Percentiles rank a stretch among this genome's conserved stretches.
phyloP scores from a whole-genome alignment of 768 basidiomycete genomes.

The Lactifluus hygrophoroides region DNA sequence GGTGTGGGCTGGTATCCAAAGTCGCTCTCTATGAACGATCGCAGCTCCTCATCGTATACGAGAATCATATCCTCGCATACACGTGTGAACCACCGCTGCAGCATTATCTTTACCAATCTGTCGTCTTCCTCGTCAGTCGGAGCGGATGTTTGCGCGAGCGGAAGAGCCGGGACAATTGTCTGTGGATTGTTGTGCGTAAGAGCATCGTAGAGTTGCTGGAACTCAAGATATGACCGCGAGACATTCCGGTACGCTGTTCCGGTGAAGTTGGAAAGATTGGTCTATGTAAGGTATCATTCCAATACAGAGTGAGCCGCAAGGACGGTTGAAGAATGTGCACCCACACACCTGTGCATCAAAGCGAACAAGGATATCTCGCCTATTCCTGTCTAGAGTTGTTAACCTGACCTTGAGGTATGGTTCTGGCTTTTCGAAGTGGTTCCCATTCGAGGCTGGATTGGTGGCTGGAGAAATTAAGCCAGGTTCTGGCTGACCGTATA shows the following conservation, averaged over 20 bases:
- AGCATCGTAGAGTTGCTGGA: slow-evolving; percentile 88
- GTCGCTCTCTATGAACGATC: slow-evolving; percentile 93
- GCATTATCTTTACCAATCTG: slow-evolving; percentile 85
- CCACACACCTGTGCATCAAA: slow-evolving; percentile 84
- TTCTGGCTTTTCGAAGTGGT: slow-evolving; percentile 63
- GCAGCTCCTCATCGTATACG: slow-evolving; percentile 83
- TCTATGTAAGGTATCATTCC: slow-evolving; percentile 38
- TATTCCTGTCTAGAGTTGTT: slow-evolving; percentile 86
- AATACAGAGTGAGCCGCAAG: not conserved
- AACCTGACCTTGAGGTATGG: slow-evolving; percentile 87
- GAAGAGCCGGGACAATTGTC: slow-evolving; percentile 92
- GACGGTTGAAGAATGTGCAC: not conserved
- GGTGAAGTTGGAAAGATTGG: slow-evolving; percentile 87
- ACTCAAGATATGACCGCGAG: slow-evolving; percentile 91
- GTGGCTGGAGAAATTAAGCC: slow-evolving; percentile 73
- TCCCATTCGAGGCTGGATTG: slow-evolving; percentile 57
- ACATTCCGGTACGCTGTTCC: slow-evolving; percentile 88
- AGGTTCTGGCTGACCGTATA: slow-evolving; percentile 79
- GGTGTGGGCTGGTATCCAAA: slow-evolving; percentile 92
- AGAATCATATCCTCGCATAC: slow-evolving; percentile 90
- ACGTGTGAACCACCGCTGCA: slow-evolving; percentile 90
- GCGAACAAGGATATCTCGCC: slow-evolving; percentile 87
- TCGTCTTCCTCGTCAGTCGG: slow-evolving; percentile 98
- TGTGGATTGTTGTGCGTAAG: slow-evolving; percentile 88
- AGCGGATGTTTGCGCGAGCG: slow-evolving; percentile 93